Evolutionary conservation across 2,329 filamentous ascomycete species (phyloP).

Genomic region (Cryoendolithus antarcticus): DNA sequence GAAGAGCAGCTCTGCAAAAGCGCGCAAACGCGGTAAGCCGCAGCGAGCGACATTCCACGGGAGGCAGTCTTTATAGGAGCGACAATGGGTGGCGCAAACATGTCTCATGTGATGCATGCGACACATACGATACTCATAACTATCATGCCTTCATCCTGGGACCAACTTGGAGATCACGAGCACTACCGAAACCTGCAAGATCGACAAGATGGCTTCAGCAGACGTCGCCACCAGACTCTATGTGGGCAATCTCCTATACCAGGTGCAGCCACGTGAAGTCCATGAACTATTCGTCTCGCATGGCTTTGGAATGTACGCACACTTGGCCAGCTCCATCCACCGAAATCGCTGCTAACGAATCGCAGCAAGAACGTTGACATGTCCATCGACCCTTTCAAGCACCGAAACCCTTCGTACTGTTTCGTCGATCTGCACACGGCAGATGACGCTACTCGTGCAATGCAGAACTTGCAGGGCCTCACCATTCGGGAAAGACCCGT

Average conservation of each 20-base stretch:
- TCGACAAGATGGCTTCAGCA: too few species aligned
- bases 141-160: too few species aligned
- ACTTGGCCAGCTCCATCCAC: neutral
- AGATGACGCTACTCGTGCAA: constrained; percentile 45
- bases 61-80: too few species aligned
- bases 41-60: too few species aligned
- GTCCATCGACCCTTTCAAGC: constrained; percentile 54
- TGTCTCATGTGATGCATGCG: too few species aligned
- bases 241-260: constrained; percentile 44
- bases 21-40: too few species aligned
- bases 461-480: constrained; percentile 43
- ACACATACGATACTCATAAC: too few species aligned
- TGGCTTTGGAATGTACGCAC: constrained; percentile 21
- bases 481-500: constrained; percentile 46
- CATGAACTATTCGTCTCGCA: neutral
- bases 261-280: constrained; percentile 32
- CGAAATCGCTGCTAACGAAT: neutral
- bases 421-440: constrained; percentile 54
- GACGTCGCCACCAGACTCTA: constrained; percentile 25
- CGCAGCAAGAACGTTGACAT: constrained; percentile 50
- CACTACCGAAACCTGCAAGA: too few species aligned
- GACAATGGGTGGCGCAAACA: too few species aligned
- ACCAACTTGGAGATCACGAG: too few species aligned
- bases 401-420: constrained; percentile 61
- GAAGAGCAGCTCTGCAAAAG: too few species aligned